These are phyloP conservation scores for Komagataella phaffii DNA, from an alignment of 805 yeast genomes.

Conservation along the genomic window DNA sequence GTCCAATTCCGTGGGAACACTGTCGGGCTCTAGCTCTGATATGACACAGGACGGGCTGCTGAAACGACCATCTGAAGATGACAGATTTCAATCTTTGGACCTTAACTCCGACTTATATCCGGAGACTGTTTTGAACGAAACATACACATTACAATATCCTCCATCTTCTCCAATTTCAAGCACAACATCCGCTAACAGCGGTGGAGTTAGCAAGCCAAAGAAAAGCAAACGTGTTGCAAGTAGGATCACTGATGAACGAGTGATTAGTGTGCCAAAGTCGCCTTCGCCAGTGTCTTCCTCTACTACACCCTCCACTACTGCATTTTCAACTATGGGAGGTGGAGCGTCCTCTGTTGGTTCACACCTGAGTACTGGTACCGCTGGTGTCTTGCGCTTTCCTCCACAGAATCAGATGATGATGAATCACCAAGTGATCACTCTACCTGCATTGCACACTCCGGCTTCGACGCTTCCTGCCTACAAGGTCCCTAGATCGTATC, in stretches of 20 bases:
- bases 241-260: background rate
- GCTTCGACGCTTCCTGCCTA: background rate
- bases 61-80: conserved; percentile 31
- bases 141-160: background rate
- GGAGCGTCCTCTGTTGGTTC: background rate
- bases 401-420: background rate
- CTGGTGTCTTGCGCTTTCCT: background rate
- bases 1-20: background rate
- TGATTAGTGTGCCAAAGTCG: background rate
- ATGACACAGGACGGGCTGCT: conserved; percentile 6
- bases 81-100: conserved; percentile 14
- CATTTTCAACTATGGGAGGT: background rate
- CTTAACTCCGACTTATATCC: conserved; percentile 12
- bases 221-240: background rate
- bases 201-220: background rate
- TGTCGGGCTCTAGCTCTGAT: background rate
- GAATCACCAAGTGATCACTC: background rate
- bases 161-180: background rate
- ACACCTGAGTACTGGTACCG: background rate
- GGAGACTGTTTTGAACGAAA: conserved; percentile 1
- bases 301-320: background rate
- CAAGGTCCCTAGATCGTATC: background rate
- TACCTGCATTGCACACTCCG: background rate
- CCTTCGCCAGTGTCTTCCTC: background rate
- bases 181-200: background rate